A percentile compares a stretch with the other conserved stretches of the same genome.
Conservation (phyloP, 345 rosid species). For the Rhodamnia rubescens region DNA sequence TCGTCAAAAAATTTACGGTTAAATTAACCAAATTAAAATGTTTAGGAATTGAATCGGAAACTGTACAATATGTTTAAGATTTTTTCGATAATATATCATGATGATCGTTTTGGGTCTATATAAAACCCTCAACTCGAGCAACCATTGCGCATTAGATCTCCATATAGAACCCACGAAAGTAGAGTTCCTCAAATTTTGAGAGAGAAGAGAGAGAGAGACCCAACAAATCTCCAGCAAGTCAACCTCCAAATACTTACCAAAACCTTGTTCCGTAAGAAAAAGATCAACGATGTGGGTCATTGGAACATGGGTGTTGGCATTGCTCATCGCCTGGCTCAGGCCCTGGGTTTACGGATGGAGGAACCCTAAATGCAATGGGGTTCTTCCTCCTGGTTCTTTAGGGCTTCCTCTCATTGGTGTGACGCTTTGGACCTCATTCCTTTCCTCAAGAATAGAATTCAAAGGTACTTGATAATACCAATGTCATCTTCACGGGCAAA, state of each 20-base stretch:
- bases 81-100: too few relatives aligned
- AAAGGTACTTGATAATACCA: background rate
- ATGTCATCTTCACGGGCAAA: background rate
- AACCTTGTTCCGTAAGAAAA: background rate
- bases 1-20: too few relatives aligned
- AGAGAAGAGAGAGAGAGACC: background rate
- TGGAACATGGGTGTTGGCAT: background rate
- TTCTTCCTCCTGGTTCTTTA: slow-evolving; percentile 17
- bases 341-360: slow-evolving; percentile 13
- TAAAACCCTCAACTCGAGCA: background rate
- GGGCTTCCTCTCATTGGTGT: background rate
- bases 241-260: too few relatives aligned
- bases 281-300: background rate
- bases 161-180: background rate
- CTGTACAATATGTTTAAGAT: too few relatives aligned
- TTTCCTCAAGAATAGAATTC: slow-evolving; percentile 12
- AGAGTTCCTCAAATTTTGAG: background rate
- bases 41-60: too few relatives aligned
- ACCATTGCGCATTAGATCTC: background rate
- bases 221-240: background rate
- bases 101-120: background rate
- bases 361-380: slow-evolving; percentile 9
- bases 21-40: too few relatives aligned
- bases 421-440: slow-evolving; percentile 15
- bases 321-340: background rate